A percentile compares a stretch with the other conserved stretches of the same genome.
phyloP scores from a whole-genome alignment of 2,329 filamentous ascomycete species.

The Ophiostoma piceae region DNA sequence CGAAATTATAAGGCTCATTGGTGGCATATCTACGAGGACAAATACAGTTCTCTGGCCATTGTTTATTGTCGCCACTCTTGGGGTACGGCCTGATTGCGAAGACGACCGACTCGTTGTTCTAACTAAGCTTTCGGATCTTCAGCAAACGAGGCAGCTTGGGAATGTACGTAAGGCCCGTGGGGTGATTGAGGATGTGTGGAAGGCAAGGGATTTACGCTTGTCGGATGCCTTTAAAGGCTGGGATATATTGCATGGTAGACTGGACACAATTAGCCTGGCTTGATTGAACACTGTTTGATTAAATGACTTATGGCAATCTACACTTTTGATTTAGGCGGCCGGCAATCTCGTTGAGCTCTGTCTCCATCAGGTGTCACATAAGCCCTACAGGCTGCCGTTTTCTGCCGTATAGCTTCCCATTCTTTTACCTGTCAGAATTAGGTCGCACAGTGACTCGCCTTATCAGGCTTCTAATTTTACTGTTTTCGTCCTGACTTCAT shows the following conservation, averaged over 20 bases:
- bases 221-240: slow-evolving; percentile 19
- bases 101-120: slow-evolving; percentile 30
- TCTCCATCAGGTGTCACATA: no score
- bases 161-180: slow-evolving; percentile 33
- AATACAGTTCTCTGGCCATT: slow-evolving; percentile 30
- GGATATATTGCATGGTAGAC: not conserved
- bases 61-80: slow-evolving; percentile 33
- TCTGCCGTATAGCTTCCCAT: no score
- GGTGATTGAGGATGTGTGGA: slow-evolving; percentile 34
- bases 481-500: no score
- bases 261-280: not conserved
- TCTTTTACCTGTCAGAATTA: no score
- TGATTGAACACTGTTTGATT: not conserved
- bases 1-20: slow-evolving; percentile 29
- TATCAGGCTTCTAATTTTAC: no score
- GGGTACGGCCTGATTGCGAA: slow-evolving; percentile 31
- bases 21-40: slow-evolving; percentile 30
- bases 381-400: no score
- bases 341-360: no score
- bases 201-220: slow-evolving; percentile 29
- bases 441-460: no score
- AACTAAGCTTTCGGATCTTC: slow-evolving; percentile 29
- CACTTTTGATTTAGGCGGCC: no score
- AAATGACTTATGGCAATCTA: not conserved
- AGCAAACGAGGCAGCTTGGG: slow-evolving; percentile 32